Conservation (phyloP, 805 yeast genomes). For the Millerago galiae region DNA sequence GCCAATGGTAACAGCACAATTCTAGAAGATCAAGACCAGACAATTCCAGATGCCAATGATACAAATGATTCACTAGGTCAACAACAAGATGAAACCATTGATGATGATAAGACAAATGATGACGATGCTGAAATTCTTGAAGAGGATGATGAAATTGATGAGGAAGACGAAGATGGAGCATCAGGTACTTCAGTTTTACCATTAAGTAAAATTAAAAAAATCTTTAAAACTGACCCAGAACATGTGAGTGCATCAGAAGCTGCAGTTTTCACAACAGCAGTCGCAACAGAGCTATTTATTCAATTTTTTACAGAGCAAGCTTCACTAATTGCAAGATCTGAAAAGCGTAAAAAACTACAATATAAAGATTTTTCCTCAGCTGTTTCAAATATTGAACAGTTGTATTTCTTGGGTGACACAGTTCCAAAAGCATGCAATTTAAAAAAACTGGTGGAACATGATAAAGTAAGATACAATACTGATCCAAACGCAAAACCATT, state of each 20-base stretch:
- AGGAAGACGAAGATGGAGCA: conserved; percentile 20
- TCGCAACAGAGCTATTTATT: conserved; percentile 73
- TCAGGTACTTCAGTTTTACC: conserved; percentile 43
- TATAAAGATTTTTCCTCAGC: conserved; percentile 67
- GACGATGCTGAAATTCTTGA: conserved; percentile 1
- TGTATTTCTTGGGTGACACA: conserved; percentile 57
- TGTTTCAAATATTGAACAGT: conserved; percentile 50
- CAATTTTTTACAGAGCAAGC: conserved; percentile 71
- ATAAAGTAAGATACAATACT: conserved; percentile 27
- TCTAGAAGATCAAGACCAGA: conserved; percentile 12
- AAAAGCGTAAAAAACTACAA: conserved; percentile 60
- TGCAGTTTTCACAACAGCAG: conserved; percentile 68
- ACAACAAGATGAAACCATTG: conserved; percentile 9
- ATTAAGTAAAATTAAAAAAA: conserved; percentile 59
- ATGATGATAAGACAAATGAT: conserved; percentile 1
- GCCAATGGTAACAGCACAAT: conserved; percentile 8
- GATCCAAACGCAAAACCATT: conserved; percentile 16
- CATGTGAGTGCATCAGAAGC: conserved; percentile 59
- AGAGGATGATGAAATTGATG: conserved; percentile 6
- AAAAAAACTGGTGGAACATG: conserved; percentile 39
- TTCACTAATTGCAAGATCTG: conserved; percentile 52
- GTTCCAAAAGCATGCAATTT: conserved; percentile 58
- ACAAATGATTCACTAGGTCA: conserved; percentile 4
- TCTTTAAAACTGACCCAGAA: conserved; percentile 72
- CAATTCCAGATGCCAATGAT: conserved; percentile 9